These are phyloP conservation scores for Venturia oleaginea DNA, from an alignment of 2,329 filamentous ascomycete genomes.

Conservation along the genomic window DNA sequence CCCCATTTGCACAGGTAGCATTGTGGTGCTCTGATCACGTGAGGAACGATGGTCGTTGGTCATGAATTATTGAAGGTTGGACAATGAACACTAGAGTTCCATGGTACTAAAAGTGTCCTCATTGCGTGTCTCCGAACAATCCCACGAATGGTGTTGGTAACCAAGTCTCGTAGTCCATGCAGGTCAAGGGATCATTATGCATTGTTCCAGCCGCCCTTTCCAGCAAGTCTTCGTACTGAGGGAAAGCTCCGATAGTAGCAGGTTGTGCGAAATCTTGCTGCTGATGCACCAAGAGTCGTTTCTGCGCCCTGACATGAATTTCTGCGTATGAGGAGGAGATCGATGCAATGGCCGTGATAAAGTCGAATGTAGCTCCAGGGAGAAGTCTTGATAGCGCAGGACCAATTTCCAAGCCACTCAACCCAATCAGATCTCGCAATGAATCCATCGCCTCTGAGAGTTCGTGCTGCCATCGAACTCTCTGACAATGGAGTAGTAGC, in stretches of 20 bases:
- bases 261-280: background rate
- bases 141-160: background rate
- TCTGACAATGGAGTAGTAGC: background rate
- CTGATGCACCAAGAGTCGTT: background rate
- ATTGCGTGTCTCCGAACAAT: background rate
- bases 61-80: background rate
- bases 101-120: background rate
- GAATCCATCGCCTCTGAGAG: background rate
- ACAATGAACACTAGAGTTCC: background rate
- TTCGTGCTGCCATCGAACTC: background rate
- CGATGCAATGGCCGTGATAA: background rate
- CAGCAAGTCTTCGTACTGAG: background rate
- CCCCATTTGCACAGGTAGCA: background rate
- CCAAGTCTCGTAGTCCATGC: background rate
- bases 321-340: background rate
- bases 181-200: background rate
- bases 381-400: background rate
- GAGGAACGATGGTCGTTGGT: too few species aligned
- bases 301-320: background rate
- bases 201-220: background rate
- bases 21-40: too few species aligned
- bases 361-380: background rate
- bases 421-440: background rate
- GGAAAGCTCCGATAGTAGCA: background rate
- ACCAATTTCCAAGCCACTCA: background rate